Evolutionary conservation across 2,329 filamentous ascomycete species (phyloP).

Genomic region (Diaporthe ampelina): DNA sequence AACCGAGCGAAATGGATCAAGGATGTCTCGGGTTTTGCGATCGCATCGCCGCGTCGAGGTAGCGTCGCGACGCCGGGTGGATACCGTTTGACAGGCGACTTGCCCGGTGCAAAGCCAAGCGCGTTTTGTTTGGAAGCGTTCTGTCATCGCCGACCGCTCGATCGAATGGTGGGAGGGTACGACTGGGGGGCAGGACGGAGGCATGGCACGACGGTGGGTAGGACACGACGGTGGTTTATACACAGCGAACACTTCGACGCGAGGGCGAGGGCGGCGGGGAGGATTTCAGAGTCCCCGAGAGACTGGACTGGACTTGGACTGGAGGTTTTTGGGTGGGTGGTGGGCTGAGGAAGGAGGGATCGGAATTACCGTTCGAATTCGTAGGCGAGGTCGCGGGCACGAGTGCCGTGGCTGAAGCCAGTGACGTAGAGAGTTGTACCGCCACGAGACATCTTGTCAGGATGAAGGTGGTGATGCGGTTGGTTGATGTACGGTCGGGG

Average conservation of each 20-base stretch:
- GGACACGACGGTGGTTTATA: constrained; percentile 50
- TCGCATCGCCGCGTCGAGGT: constrained; percentile 49
- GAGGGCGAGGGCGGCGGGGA: constrained; percentile 42
- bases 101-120: constrained; percentile 51
- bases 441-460: constrained; percentile 84
- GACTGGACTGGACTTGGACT: constrained; percentile 21
- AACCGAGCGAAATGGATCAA: constrained; percentile 44
- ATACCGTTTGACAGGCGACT: constrained; percentile 52
- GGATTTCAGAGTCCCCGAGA: constrained; percentile 42
- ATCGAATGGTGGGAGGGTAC: constrained; percentile 55
- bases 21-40: constrained; percentile 46
- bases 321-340: constrained; percentile 42
- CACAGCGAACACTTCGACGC: constrained; percentile 47
- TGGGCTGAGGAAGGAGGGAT: constrained; percentile 52
- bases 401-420: constrained; percentile 98
- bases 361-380: constrained; percentile 99
- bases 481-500: constrained; percentile 32
- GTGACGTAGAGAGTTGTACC: constrained; percentile 98
- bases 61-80: constrained; percentile 42
- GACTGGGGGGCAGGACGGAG: constrained; percentile 50
- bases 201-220: constrained; percentile 43
- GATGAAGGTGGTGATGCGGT: constrained; percentile 39
- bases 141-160: constrained; percentile 60
- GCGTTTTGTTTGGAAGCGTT: constrained; percentile 43
- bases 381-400: constrained; percentile 99